A percentile compares a stretch with the other conserved stretches of the same genome.
Conservation (phyloP, 2,329 filamentous ascomycete species). For the Herpotrichia juniperi region DNA sequence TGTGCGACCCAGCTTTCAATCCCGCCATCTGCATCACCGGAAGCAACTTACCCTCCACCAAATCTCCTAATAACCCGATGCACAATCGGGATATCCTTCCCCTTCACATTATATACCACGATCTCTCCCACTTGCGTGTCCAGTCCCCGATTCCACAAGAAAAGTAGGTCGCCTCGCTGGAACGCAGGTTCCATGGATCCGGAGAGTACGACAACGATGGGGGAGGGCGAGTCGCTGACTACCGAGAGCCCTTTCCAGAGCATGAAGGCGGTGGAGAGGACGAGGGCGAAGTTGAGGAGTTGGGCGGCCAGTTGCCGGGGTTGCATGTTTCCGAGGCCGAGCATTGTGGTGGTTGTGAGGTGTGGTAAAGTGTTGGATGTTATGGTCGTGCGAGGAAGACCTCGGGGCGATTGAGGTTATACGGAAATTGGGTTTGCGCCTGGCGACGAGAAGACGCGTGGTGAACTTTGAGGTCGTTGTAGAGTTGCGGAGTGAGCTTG, state of each 20-base stretch:
- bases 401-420: background rate
- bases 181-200: slow-evolving; percentile 87
- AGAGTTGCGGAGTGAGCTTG: slow-evolving; percentile 5
- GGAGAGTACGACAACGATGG: slow-evolving; percentile 83
- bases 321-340: slow-evolving; percentile 65
- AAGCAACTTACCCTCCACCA: slow-evolving; percentile 59
- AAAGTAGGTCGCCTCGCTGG: slow-evolving; percentile 76
- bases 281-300: slow-evolving; percentile 87
- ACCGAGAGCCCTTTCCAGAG: slow-evolving; percentile 87
- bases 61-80: slow-evolving; percentile 83
- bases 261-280: slow-evolving; percentile 92
- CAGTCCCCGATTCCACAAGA: slow-evolving; percentile 74
- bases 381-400: background rate
- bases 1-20: background rate
- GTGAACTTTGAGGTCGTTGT: background rate
- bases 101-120: slow-evolving; percentile 83
- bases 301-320: slow-evolving; percentile 82
- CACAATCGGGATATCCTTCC: slow-evolving; percentile 97
- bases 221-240: slow-evolving; percentile 66
- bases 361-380: background rate
- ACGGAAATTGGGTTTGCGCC: background rate
- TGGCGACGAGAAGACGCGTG: background rate
- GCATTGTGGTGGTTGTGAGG: slow-evolving; percentile 31
- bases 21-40: background rate
- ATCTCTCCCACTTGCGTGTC: slow-evolving; percentile 74